A percentile compares a stretch with the other conserved stretches of the same genome.
These are phyloP conservation scores for Cryptococcus deneoformans DNA, from an alignment of 1,284 basidiomycete genomes.

Conservation along the genomic window DNA sequence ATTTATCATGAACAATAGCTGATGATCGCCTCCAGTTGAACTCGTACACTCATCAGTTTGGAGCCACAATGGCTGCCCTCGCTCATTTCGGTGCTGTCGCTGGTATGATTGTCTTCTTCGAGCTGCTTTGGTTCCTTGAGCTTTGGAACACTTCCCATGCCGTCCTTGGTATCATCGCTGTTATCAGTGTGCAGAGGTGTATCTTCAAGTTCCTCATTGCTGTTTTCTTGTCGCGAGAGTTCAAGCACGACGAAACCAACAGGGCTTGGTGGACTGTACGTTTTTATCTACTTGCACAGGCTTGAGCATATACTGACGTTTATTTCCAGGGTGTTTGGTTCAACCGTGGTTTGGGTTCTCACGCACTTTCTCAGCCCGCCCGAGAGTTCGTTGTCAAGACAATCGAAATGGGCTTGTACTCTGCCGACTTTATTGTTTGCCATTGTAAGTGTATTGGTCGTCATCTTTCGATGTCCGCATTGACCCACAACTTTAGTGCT, in stretches of 20 bases:
- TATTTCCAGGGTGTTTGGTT: conserved; percentile 72
- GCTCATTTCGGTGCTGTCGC: conserved; percentile 76
- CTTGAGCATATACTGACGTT: not conserved
- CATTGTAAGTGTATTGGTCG: conserved; percentile 26
- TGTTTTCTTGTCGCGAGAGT: conserved; percentile 88
- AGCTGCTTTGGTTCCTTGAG: conserved; percentile 60
- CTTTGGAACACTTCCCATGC: conserved; percentile 89
- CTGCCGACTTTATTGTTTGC: conserved; percentile 64
- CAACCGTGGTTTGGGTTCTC: conserved; percentile 79
- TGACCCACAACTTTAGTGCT: conserved; percentile 53
- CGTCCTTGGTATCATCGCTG: conserved; percentile 80
- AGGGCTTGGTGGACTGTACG: conserved; percentile 86
- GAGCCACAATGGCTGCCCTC: conserved; percentile 82
- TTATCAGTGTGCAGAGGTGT: conserved; percentile 83
- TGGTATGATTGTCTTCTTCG: conserved; percentile 87
- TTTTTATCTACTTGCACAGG: not conserved
- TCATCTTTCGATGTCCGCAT: conserved; percentile 9
- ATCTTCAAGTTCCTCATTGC: conserved; percentile 89
- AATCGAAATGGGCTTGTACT: conserved; percentile 92
- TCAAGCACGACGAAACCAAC: conserved; percentile 97
- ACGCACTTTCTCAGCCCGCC: conserved; percentile 88
- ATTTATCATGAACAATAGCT: not conserved
- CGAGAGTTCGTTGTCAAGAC: conserved; percentile 96
- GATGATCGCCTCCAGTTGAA: not conserved
- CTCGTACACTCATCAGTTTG: conserved; percentile 72